phyloP scores from a whole-genome alignment of 805 yeast genomes.

The Brettanomyces nanus region DNA sequence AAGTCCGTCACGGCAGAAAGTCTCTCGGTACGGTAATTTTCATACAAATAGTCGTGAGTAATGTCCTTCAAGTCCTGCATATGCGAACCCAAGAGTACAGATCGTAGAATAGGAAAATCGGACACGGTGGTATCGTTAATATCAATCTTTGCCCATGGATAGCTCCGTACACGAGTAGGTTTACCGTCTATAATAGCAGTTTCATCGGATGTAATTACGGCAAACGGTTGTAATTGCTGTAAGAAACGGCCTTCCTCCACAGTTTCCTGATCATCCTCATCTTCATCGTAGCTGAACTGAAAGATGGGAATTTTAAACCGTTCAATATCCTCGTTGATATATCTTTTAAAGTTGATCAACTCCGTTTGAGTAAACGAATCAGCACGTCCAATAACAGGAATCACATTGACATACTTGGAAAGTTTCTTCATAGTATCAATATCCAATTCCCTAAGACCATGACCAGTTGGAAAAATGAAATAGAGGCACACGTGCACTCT shows the following conservation, averaged over 20 bases:
- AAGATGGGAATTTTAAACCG: constrained; percentile 64
- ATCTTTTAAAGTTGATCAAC: constrained; percentile 49
- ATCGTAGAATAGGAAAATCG: constrained; percentile 46
- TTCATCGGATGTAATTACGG: constrained; percentile 59
- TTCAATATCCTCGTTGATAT: constrained; percentile 54
- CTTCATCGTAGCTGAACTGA: constrained; percentile 65
- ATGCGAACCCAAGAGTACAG: constrained; percentile 51
- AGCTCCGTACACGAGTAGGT: constrained; percentile 49
- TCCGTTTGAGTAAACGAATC: constrained; percentile 63
- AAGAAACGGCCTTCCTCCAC: constrained; percentile 60
- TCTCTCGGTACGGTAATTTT: constrained; percentile 57
- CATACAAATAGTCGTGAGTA: constrained; percentile 58
- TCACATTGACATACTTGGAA: constrained; percentile 63
- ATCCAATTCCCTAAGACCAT: constrained; percentile 69
- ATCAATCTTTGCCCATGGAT: constrained; percentile 71
- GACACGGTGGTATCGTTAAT: constrained; percentile 43
- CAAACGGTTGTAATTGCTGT: constrained; percentile 65
- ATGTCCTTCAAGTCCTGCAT: constrained; percentile 58
- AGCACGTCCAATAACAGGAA: constrained; percentile 64
- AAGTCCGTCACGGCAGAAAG: constrained; percentile 46
- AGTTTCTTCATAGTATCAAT: constrained; percentile 62
- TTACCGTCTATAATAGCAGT: constrained; percentile 43
- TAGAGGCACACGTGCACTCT: constrained; percentile 69
- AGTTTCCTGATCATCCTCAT: constrained; percentile 63
- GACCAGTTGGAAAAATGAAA: constrained; percentile 69